phyloP scores from a whole-genome alignment of 768 basidiomycete genomes.

The Lactarius sp. region DNA sequence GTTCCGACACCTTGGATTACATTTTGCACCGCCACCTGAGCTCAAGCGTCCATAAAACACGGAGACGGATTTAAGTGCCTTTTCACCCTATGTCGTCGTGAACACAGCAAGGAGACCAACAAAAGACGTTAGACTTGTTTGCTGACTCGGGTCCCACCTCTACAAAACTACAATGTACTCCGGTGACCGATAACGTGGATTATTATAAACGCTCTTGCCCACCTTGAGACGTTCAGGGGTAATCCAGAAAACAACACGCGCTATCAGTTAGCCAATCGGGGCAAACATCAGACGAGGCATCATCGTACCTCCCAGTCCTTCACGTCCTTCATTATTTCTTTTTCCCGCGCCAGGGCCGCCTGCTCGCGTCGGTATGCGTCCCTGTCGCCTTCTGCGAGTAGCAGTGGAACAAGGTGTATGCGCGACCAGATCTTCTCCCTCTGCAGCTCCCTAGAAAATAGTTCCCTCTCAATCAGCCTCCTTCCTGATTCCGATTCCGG shows the following conservation, averaged over 20 bases:
- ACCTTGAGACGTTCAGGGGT: conserved; percentile 43
- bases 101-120: not conserved
- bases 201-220: conserved; percentile 85
- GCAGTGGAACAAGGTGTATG: conserved; percentile 86
- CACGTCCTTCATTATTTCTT: conserved; percentile 93
- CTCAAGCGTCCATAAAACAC: not conserved
- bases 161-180: conserved; percentile 58
- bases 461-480: conserved; percentile 18
- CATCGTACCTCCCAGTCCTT: conserved; percentile 84
- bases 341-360: conserved; percentile 74
- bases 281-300: conserved; percentile 25
- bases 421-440: conserved; percentile 94
- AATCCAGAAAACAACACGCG: conserved; percentile 17
- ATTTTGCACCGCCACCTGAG: conserved; percentile 24
- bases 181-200: conserved; percentile 58
- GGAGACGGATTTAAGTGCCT: not conserved
- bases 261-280: conserved; percentile 28
- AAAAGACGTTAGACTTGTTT: not conserved
- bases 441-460: conserved; percentile 69
- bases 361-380: conserved; percentile 77
- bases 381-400: conserved; percentile 92
- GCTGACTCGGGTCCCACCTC: conserved; percentile 21
- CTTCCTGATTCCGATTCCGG: conserved; percentile 11
- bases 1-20: conserved; percentile 22
- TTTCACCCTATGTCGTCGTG: no score